Percentiles rank a stretch among this genome's conserved stretches.
Conservation (phyloP, 129 eudicot genomes). For the Lactuca sativa region DNA sequence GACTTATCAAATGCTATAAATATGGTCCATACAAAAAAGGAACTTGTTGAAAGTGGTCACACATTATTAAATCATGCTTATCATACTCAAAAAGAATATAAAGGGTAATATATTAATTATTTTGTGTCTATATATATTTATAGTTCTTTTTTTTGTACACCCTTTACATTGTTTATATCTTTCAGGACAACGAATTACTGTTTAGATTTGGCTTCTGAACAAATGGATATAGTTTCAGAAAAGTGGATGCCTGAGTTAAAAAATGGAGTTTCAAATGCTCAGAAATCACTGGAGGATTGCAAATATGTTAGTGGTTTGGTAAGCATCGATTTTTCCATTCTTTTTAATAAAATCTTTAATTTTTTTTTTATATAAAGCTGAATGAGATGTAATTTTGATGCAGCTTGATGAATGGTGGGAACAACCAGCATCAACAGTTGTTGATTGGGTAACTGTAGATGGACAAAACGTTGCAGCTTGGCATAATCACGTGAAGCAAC, state of each 20-base stretch:
- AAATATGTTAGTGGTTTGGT: conserved; percentile 86
- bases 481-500: conserved; percentile 94
- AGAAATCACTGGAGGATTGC: conserved; percentile 78
- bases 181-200: conserved; percentile 72
- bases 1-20: conserved; percentile 83
- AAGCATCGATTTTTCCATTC: conserved; percentile 14
- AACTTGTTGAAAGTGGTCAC: conserved; percentile 92
- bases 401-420: conserved; percentile 99
- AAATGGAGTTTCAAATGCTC: conserved; percentile 54
- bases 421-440: conserved; percentile 97
- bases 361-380: no score
- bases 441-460: conserved; percentile 93
- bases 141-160: not conserved
- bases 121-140: not conserved
- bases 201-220: conserved; percentile 77
- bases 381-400: conserved; percentile 21
- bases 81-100: conserved; percentile 71
- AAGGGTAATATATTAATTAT: conserved; percentile 42
- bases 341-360: conserved; percentile 5
- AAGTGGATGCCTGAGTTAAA: conserved; percentile 80
- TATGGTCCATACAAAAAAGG: conserved; percentile 73
- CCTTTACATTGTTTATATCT: conserved; percentile 12
- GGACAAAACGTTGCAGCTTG: conserved; percentile 85
- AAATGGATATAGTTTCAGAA: conserved; percentile 62
- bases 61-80: conserved; percentile 80